Base-by-base conservation (phyloP, 306 rosid species). In the Cicer chorassanicum region DNA sequence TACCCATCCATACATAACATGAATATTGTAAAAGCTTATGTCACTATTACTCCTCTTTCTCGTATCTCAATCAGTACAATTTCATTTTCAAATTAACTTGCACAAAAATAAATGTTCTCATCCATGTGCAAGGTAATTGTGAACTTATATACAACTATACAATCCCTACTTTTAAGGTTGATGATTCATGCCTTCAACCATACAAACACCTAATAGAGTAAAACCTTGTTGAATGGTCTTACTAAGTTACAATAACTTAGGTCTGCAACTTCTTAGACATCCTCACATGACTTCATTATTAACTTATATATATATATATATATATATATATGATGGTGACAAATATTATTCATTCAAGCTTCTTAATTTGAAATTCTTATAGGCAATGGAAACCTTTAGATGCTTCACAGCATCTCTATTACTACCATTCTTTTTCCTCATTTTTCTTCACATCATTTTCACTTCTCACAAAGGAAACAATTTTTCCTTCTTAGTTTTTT, bases 241-340 rank as follows among this genome's bases (percentile, higher is more conserved):
- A 50, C 29, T 66, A 66, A 55, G 66, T 18, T 65, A 42, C 13
- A 73, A 66, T 65, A 80, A 73, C 83, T 12, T 66, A 38, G 61
- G 70, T 45, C 40, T 73, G 40, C 74, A 18, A 65, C 63, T 72
- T 73, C 75, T 38, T 65, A 56, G 45, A 55, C 83, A 73, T 40
- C 38, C 54, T 66, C 83, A 80, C 83, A 73, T 73, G 79, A 40
- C 2, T 49, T 13, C 34, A 68, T 11, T 45, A 44, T 54, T 24
- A 57, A 57, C 11, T 57, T 42, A 1, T 42, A 42, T 1, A 9
- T 11, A 42, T 7, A 44, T 73, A 12, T 64, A 24, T 75, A 64
- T 9, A 36, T 29, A 11, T 29, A 19, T 40, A 19, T 64, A 21
- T 15, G 38, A 69, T 38, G 62, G 38, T 55, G 12, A 4, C 70